Evolutionary conservation across 2,329 filamentous ascomycete genomes (phyloP).

Genomic region (Ilyonectria mors-panacis): DNA sequence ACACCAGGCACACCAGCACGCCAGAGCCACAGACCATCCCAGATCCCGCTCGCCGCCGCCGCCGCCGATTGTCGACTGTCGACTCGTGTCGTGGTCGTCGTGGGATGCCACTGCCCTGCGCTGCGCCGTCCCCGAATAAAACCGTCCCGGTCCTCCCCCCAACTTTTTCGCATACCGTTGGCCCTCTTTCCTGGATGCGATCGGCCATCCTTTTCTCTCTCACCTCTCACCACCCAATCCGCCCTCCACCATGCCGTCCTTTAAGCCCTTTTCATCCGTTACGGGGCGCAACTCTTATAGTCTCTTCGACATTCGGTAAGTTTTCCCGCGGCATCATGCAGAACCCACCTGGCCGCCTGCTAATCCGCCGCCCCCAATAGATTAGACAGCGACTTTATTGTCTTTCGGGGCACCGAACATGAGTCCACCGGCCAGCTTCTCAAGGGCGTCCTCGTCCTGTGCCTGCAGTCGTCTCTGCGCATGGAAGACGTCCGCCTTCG

Average conservation of each 20-base stretch:
- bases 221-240: conserved; percentile 26
- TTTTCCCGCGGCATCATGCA: conserved; percentile 19
- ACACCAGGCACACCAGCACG: conserved; percentile 16
- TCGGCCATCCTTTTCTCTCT: conserved; percentile 31
- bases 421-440: conserved; percentile 83
- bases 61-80: conserved; percentile 24
- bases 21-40: conserved; percentile 13
- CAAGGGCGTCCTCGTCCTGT: conserved; percentile 81
- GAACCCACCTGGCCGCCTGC: conserved; percentile 12
- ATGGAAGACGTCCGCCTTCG: conserved; percentile 82
- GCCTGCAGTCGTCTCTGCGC: conserved; percentile 76
- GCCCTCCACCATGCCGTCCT: conserved; percentile 65
- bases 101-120: conserved; percentile 34
- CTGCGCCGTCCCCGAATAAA: conserved; percentile 45
- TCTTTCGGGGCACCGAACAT: conserved; percentile 81
- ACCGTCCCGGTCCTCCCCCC: conserved; percentile 45
- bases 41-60: conserved; percentile 28
- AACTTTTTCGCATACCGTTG: conserved; percentile 36
- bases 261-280: conserved; percentile 69
- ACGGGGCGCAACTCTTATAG: conserved; percentile 66
- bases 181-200: conserved; percentile 40
- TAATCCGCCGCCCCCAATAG: conserved; percentile 57
- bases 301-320: conserved; percentile 73
- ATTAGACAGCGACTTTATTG: conserved; percentile 83
- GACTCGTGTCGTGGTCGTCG: conserved; percentile 26